phyloP scores from a whole-genome alignment of 306 rosid species.

The Gillenia trifoliata region DNA sequence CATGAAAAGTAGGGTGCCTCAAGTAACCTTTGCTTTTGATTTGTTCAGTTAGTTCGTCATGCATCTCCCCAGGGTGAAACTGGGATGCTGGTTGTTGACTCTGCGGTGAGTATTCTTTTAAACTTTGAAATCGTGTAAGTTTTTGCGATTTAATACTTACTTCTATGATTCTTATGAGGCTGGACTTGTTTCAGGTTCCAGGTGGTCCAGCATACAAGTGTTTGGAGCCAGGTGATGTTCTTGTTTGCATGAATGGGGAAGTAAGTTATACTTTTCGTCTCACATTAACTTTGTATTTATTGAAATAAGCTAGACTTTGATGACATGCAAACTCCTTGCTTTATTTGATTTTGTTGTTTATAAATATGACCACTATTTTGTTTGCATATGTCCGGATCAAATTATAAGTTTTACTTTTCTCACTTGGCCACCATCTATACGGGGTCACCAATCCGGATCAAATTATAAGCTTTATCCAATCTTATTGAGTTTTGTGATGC shows the following conservation, averaged over 20 bases:
- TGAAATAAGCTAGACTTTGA: neutral
- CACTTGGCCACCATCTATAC: neutral
- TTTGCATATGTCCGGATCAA: neutral
- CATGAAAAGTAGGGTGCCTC: constrained; percentile 7
- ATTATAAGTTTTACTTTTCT: neutral
- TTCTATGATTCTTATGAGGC: constrained; percentile 18
- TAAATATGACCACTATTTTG: neutral
- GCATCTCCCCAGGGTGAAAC: constrained; percentile 80
- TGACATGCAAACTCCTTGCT: neutral
- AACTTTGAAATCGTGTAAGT: neutral
- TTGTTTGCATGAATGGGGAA: constrained; percentile 87
- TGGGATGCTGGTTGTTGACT: constrained; percentile 98
- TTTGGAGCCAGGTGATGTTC: constrained; percentile 96
- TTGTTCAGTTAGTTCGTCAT: constrained; percentile 69
- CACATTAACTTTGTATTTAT: neutral
- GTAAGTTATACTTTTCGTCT: constrained; percentile 43
- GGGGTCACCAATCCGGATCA: neutral
- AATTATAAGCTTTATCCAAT: neutral
- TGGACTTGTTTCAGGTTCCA: constrained; percentile 71
- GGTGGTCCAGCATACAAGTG: constrained; percentile 82
- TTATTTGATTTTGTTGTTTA: neutral
- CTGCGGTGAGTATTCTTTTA: constrained; percentile 57
- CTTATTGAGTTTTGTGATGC: neutral
- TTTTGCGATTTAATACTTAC: neutral
- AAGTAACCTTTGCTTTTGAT: constrained; percentile 21